These are phyloP conservation scores for Coemansia sp. DNA, from an alignment of 371 early-diverging fungal species.

Conservation along the genomic window DNA sequence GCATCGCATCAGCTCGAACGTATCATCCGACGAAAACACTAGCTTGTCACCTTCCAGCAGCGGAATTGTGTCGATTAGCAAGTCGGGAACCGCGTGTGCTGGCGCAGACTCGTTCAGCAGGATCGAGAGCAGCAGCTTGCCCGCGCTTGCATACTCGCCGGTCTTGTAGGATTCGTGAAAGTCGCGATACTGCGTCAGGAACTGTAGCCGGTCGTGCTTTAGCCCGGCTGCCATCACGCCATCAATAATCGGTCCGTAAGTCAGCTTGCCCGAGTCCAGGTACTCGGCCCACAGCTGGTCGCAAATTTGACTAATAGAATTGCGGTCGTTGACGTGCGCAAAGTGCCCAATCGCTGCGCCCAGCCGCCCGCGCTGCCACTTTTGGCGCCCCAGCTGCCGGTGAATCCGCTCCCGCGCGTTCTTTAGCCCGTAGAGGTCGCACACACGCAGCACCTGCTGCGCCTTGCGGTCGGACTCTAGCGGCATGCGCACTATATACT, in stretches of 20 bases:
- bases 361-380: conserved; percentile 41
- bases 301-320: conserved; percentile 23
- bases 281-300: conserved; percentile 43
- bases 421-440: conserved; percentile 10
- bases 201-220: conserved; percentile 28
- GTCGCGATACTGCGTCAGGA: conserved; percentile 37
- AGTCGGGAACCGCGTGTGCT: conserved; percentile 16
- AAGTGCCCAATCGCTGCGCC: conserved; percentile 46
- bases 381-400: conserved; percentile 36
- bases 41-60: conserved; percentile 42
- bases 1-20: conserved; percentile 43
- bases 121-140: conserved; percentile 15
- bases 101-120: conserved; percentile 34
- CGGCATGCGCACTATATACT: conserved; percentile 33
- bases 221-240: conserved; percentile 30
- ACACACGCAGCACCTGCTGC: conserved; percentile 32
- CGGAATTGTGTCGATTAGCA: conserved; percentile 42
- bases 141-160: conserved; percentile 14
- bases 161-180: conserved; percentile 33
- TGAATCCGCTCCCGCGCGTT: conserved; percentile 27
- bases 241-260: conserved; percentile 37
- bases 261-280: conserved; percentile 25
- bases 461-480: conserved; percentile 33
- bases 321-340: conserved; percentile 20
- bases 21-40: conserved; percentile 37